phyloP scores from a whole-genome alignment of 352 stramenopile genomes.

The Phytopythium boreale region DNA sequence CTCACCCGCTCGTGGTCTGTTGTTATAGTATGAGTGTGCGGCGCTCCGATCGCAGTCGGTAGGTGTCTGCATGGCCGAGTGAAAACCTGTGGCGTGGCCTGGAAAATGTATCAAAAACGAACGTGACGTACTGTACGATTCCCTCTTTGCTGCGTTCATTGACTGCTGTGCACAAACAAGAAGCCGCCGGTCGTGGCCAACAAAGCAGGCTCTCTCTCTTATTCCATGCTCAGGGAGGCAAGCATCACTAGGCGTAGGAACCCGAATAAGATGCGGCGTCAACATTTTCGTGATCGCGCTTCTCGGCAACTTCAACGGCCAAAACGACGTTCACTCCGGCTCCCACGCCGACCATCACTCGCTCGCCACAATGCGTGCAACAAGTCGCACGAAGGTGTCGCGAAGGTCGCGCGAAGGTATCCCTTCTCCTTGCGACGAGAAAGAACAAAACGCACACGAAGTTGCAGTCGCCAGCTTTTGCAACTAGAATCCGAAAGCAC shows the following conservation, averaged over 20 bases:
- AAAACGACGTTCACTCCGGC: background rate
- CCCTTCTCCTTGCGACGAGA: background rate
- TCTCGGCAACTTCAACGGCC: background rate
- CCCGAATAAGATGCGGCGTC: background rate
- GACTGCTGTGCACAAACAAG: too few relatives aligned
- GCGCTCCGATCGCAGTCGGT: background rate
- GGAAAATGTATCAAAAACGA: background rate
- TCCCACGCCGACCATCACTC: background rate
- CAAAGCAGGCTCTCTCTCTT: too few relatives aligned
- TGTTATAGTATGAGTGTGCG: background rate
- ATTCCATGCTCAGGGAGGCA: too few relatives aligned
- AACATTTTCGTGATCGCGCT: too few relatives aligned
- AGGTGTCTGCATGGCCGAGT: background rate
- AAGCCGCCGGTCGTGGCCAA: too few relatives aligned
- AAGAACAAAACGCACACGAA: constrained; percentile 5
- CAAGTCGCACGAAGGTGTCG: background rate
- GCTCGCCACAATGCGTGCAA: background rate
- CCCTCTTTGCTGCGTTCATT: too few relatives aligned
- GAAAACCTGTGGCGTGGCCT: background rate
- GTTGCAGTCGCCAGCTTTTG: constrained; percentile 3
- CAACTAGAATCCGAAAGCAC: background rate
- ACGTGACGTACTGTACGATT: too few relatives aligned
- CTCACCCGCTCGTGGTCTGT: background rate
- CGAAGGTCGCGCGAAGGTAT: constrained; percentile 3
- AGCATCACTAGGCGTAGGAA: too few relatives aligned